Evolutionary conservation across 2,329 filamentous ascomycete genomes (phyloP).

Genomic region (Pestalotiopsis sp.): DNA sequence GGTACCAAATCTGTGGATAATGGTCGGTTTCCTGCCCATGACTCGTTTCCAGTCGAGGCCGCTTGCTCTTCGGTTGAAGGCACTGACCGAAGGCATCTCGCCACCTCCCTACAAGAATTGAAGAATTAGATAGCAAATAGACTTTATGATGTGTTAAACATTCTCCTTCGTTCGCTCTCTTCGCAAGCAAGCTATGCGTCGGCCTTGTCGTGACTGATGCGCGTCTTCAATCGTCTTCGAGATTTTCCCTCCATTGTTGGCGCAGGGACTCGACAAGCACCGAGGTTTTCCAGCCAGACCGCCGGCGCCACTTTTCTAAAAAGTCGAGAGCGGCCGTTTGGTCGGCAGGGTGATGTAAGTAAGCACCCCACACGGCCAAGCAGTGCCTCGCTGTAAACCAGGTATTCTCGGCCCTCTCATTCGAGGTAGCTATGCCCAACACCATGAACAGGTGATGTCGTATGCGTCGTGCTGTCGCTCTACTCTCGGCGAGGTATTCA

Average conservation of each 20-base stretch:
- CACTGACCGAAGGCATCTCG: conserved; percentile 11
- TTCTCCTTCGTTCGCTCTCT: background rate
- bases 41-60: conserved; percentile 36
- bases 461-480: background rate
- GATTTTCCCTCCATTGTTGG: conserved; percentile 1
- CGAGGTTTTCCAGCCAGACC: conserved; percentile 3
- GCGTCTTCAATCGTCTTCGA: background rate
- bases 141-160: background rate
- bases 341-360: background rate
- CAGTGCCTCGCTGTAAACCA: conserved; percentile 10
- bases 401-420: conserved; percentile 4
- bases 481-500: background rate
- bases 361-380: conserved; percentile 1
- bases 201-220: background rate
- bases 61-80: conserved; percentile 36
- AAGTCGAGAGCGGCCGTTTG: conserved; percentile 4
- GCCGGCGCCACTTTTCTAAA: background rate
- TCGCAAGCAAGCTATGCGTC: no score
- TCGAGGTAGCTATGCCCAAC: conserved; percentile 1
- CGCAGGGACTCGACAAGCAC: background rate
- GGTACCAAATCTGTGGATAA: conserved; percentile 38
- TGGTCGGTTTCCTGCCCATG: conserved; percentile 37
- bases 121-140: background rate
- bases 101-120: background rate
- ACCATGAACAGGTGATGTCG: conserved; percentile 8